Evolutionary conservation across 768 basidiomycete genomes (phyloP).

Genomic region (Sporobolomyces pararoseus): DNA sequence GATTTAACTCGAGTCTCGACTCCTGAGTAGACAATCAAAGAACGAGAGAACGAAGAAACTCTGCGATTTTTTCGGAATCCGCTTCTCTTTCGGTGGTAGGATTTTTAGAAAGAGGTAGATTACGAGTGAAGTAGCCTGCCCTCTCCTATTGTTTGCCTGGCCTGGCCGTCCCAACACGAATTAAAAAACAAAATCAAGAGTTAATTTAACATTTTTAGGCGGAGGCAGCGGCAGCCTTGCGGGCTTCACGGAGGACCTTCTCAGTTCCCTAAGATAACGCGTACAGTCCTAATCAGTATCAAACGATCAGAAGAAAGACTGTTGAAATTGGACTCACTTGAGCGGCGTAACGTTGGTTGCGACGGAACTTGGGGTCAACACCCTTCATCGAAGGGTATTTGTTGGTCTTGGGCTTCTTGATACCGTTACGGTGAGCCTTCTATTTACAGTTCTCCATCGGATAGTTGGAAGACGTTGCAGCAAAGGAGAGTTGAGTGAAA

Average conservation of each 20-base stretch:
- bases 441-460: conserved; percentile 17
- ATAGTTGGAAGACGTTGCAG: neutral
- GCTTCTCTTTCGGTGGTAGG: too few species aligned
- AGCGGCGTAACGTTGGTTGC: conserved; percentile 42
- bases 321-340: conserved; percentile 13
- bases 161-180: neutral
- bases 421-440: conserved; percentile 97
- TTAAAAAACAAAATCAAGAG: neutral
- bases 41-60: too few species aligned
- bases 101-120: too few species aligned
- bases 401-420: conserved; percentile 72
- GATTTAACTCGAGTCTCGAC: too few species aligned
- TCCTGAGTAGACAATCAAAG: too few species aligned
- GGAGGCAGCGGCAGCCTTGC: conserved; percentile 13
- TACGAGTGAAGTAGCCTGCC: neutral
- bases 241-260: conserved; percentile 20
- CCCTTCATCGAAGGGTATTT: conserved; percentile 79
- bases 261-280: conserved; percentile 6
- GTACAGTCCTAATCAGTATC: neutral
- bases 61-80: too few species aligned
- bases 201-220: conserved; percentile 6
- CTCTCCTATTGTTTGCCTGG: too few species aligned
- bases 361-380: conserved; percentile 48
- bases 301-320: neutral
- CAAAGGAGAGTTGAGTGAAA: neutral